Base-by-base conservation (phyloP, 1,284 basidiomycete genomes). In the Phellopilus nigrolimitatus region DNA sequence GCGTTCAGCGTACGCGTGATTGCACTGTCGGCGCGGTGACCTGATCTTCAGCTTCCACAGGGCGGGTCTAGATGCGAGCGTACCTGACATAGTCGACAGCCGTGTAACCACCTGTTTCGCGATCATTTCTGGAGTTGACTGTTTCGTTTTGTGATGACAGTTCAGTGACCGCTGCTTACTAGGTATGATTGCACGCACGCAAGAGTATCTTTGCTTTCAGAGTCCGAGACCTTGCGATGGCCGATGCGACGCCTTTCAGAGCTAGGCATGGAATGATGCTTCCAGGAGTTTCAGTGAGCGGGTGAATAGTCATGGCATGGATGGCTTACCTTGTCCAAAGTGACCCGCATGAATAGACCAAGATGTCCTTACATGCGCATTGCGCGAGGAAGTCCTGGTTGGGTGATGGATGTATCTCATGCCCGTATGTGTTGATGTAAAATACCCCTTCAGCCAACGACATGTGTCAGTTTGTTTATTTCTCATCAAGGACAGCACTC, bases 401-500 rank as follows among this genome's bases (percentile, higher is more conserved):
- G 0, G 94, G 92, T 21, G 80, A 75, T 5, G 94, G 94, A 62
- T 89, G 86, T 46, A 97, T 88, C 68, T 95, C 91, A 66, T 84
- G 84, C 2, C 91, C 92, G 59, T 93, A 95, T 2, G 87, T 82
- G 64, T 97, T 97, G 68, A 98, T 93, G 68, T 98, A 98, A 64
- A 88, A 91, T 36, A 98, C 68, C 45, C 87, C 85, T 88, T 59
- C 41, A 49, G 6, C 33, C 40, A 52, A 47, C 6, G 21, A 53
- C 21, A 25, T 19, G n/a, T n/a, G n/a, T n/a, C n/a, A n/a, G n/a
- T 33, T 27, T 12, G 24, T 34, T 25, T 7, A 30, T 12, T 34
- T 31, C 7, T 7, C 13, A 27, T 22, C 24, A 31, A 3, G 24
- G 38, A 7, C 28, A 44, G 4, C 22, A 47, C 53, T 7, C 17